A percentile compares a stretch with the other conserved stretches of the same genome.
phyloP scores from a whole-genome alignment of 2,329 filamentous ascomycete genomes.

The Fusarium gaditjirri region DNA sequence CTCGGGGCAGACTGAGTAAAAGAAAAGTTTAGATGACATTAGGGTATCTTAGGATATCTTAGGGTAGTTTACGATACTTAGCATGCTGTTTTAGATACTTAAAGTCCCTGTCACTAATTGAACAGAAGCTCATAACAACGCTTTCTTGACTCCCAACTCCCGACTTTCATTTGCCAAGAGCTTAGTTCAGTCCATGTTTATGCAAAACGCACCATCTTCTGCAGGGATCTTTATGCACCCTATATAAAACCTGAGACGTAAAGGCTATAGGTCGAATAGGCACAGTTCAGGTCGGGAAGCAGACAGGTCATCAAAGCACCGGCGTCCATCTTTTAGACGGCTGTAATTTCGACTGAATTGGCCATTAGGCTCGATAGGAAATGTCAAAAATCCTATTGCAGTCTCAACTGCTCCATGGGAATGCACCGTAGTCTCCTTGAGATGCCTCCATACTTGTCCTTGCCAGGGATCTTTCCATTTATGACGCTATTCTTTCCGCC shows the following conservation, averaged over 20 bases:
- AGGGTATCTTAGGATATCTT: neutral
- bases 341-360: neutral
- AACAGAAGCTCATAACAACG: too few relatives aligned
- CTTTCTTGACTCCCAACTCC: too few relatives aligned
- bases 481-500: neutral
- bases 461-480: neutral
- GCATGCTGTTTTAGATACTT: too few relatives aligned
- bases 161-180: too few relatives aligned
- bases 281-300: neutral
- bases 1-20: neutral
- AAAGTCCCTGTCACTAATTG: too few relatives aligned
- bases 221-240: too few relatives aligned
- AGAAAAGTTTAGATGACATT: too few relatives aligned
- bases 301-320: neutral
- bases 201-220: too few relatives aligned
- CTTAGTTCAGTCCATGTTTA: too few relatives aligned
- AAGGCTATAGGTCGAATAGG: neutral
- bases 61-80: neutral
- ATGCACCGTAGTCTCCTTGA: neutral
- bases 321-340: rapidly evolving
- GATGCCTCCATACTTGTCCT: neutral
- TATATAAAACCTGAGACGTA: neutral
- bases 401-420: neutral
- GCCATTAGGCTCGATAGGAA: neutral
- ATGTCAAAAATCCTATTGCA: neutral